Evolutionary conservation across 2,329 filamentous ascomycete species (phyloP), one percentile per base, ranked within the genome.

Genomic region (Alternaria sp.): DNA sequence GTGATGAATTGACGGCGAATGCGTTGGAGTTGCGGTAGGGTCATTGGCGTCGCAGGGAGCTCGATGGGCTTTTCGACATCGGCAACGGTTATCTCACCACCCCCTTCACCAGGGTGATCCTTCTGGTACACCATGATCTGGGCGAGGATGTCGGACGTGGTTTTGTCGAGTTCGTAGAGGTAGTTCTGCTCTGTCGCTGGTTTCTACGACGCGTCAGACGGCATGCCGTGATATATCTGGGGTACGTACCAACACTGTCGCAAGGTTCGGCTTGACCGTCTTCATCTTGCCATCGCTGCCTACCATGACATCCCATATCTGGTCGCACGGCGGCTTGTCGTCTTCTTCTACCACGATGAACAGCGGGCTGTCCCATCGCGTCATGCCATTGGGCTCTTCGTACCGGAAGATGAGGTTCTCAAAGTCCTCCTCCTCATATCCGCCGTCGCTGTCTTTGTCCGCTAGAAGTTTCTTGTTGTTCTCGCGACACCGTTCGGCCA

Each of bases 321-420:
- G 82, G 46, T 89, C 86, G 61, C 87, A 90, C 2, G 87, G 87
- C n/a, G 84, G 84, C 56, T 83, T 83, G 55, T 85, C 84, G 73
- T 96, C 92, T 42, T 93, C 88, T 83, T 89, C 91, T 10, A 92
- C 84, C 0, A 95, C 83, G 4, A 90, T 90, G 77, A 94, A 95
- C 2, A 95, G 83, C 1, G 92, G 91, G 54, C 88, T 90, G 74
- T 96, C 91, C 92, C 92, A 96, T 41, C 91, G 82, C 2, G 85
- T 89, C 90, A 94, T 93, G 23, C 88, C 86, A 73, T 94, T 95
- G 13, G 92, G 91, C 78, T 96, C 91, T 77, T 96, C 91, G 73
- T 93, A 93, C 54, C 91, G 84, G 73, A 92, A 94, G 33, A 92
- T 86, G 10, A 93, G 83, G 67, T 93, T 92, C 63, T 93, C 90